These are phyloP conservation scores for Phytopythium helicoides DNA, from an alignment of 352 stramenopile genomes.

Conservation along the genomic window DNA sequence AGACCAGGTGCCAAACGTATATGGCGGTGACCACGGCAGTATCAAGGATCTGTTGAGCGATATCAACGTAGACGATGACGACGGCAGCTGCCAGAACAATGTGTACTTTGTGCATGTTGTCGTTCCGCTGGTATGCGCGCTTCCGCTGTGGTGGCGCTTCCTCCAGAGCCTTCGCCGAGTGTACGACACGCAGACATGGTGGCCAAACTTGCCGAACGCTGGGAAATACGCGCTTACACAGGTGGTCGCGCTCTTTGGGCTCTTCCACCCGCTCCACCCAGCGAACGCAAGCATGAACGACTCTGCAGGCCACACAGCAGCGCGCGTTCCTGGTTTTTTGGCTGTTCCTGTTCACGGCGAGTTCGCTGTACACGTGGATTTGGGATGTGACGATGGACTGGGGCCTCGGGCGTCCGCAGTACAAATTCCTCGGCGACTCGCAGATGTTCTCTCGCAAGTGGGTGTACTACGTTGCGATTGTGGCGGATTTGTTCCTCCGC, in stretches of 20 bases:
- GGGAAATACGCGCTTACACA: constrained; percentile 93
- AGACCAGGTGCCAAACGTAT: constrained; percentile 31
- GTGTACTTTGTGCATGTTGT: constrained; percentile 94
- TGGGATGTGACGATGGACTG: constrained; percentile 90
- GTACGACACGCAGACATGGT: constrained; percentile 94
- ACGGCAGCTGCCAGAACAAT: constrained; percentile 48
- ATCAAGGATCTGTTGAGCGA: constrained; percentile 2
- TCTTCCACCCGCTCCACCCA: constrained; percentile 82
- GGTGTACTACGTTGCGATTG: constrained; percentile 81
- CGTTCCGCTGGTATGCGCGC: constrained; percentile 93
- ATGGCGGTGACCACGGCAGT: neutral
- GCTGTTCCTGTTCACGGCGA: constrained; percentile 78
- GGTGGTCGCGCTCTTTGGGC: constrained; percentile 79
- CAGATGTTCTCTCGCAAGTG: constrained; percentile 85
- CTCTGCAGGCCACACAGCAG: constrained; percentile 15
- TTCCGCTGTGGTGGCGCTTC: constrained; percentile 96
- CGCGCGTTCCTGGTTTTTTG: constrained; percentile 62
- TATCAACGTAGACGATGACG: constrained; percentile 11
- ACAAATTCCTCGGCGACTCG: constrained; percentile 72
- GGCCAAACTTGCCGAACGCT: constrained; percentile 94
- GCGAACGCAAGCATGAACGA: constrained; percentile 12
- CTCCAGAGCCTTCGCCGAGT: constrained; percentile 96
- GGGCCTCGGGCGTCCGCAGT: constrained; percentile 75
- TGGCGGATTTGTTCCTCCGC: constrained; percentile 74
- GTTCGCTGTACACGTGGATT: constrained; percentile 77